Evolutionary conservation across 306 rosid genomes (phyloP), one percentile per base, ranked within the genome.

Genomic region (Acacia crassicarpa): DNA sequence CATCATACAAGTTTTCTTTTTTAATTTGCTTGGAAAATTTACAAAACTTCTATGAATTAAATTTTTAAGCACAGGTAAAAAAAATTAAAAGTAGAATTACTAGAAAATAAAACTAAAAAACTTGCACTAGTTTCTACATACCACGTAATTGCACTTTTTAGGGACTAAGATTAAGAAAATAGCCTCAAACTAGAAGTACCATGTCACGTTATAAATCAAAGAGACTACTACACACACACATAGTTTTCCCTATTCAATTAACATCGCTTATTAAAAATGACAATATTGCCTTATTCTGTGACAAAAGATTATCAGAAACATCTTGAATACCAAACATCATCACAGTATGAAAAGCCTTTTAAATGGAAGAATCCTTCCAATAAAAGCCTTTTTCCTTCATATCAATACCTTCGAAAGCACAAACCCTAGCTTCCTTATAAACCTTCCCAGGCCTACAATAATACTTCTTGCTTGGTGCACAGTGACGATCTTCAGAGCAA

Each of bases 391-490:
- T 25, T 1, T 25, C 67, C 25, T 23, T 61, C 16, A 12, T 4
- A 61, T 61, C 67, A 61, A 12, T 25, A 6, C 35, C 35, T 9
- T 70, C 56, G 30, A 70, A 23, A 73, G 91, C 46, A 44, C 98
- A 94, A 67, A 94, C 89, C 72, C 92, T 92, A 8, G 98, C 98
- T 43, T 88, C 88, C 83, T 89, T 87, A 40, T 82, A 91, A 5
- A 91, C 81, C 72, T 79, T 91, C 0, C 97, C 95, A 6, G 82
- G 83, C 61, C 81, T 88, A 33, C 97, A 94, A 59, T 78, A 88
- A 65, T 90, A 92, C 1, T 89, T 92, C 53, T 81, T 92, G 58
- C 58, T 85, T 3, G 98, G 98, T 66, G 92, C 93, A 68, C 97
- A 92, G 30, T 94, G 95, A 59, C 56, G 78, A 53, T 94, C 91